These are phyloP conservation scores for Trametes sp. DNA, from an alignment of 1,284 basidiomycete species.

Conservation along the genomic window DNA sequence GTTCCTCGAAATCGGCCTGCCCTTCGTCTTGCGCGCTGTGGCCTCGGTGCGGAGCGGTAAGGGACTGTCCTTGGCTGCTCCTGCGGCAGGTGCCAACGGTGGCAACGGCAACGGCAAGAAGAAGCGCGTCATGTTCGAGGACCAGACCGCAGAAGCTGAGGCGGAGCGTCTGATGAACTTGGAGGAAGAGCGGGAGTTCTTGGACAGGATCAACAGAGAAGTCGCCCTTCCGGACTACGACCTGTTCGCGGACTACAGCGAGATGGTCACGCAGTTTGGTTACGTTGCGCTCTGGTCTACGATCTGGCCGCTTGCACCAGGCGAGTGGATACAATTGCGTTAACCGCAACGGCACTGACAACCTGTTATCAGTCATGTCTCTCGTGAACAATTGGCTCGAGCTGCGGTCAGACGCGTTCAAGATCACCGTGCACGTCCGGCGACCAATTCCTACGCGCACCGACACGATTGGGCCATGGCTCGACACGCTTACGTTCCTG, in stretches of 20 bases:
- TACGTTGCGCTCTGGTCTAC: conserved; percentile 93
- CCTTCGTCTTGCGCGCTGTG: conserved; percentile 77
- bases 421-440: conserved; percentile 87
- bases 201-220: conserved; percentile 82
- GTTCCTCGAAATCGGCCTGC: conserved; percentile 86
- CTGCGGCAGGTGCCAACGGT: conserved; percentile 32
- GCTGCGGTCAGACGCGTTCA: conserved; percentile 93
- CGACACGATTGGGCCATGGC: conserved; percentile 95
- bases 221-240: conserved; percentile 85
- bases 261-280: conserved; percentile 97
- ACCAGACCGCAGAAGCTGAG: conserved; percentile 52
- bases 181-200: conserved; percentile 72
- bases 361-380: conserved; percentile 61
- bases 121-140: conserved; percentile 79
- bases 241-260: conserved; percentile 87
- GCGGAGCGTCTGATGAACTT: conserved; percentile 51
- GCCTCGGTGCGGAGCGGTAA: conserved; percentile 57
- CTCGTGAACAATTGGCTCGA: conserved; percentile 92
- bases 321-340: conserved; percentile 41
- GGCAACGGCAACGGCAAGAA: conserved; percentile 47
- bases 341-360: neutral
- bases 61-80: conserved; percentile 35
- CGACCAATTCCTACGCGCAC: conserved; percentile 87
- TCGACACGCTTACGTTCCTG: conserved; percentile 88
- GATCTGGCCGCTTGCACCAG: conserved; percentile 94